Base-by-base conservation (phyloP, 1,284 basidiomycete species). In the Cutaneotrichosporon spelunceum region DNA sequence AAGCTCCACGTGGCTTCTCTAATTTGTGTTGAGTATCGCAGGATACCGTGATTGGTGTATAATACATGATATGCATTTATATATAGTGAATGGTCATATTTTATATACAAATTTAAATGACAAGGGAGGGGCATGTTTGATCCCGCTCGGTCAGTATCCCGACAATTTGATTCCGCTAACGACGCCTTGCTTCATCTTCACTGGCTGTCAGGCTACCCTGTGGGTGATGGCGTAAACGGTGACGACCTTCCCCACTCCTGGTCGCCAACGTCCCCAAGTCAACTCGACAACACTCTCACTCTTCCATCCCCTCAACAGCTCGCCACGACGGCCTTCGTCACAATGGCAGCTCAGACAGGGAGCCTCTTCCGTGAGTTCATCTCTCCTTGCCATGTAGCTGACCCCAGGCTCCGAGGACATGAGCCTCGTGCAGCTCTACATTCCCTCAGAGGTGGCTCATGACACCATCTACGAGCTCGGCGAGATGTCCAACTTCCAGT, bases 371-470 rank as follows among this genome's bases (percentile, higher is more conserved):
- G 91, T 93, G 75, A 68, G 87, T 84, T 13, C 21, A 9, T 6
- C 3, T 2, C 4, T 57, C 9, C 29, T 14, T 19, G 21, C 55
- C 23, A 36, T 29, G 23, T 21, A 16, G 44, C 55, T 59, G 42
- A 58, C 56, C 16, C 11, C 68, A 94, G 92, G 89, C 66, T 95
- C 92, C 83, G 92, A 94, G 81, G 85, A 87, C 82, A 97, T 98
- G 94, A 95, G 92, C 83, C 84, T 96, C 81, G 90, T 97, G 70
- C 94, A 99, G 84, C 88, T 99, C 76, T 96, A 95, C 80, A 90
- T 98, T 71, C 96, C 96, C 54, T 90, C 91, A 53, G 96, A 99
- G 84, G 92, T 96, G 60, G 93, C 94, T 26, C 96, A 99, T 79
- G 91, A 96, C 74, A 91, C 95, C 55, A 91, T 98, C 64, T 87